Percentiles rank a stretch among this genome's conserved stretches.
Conservation (phyloP, 805 yeast species). For the Priceomyces carsonii region DNA sequence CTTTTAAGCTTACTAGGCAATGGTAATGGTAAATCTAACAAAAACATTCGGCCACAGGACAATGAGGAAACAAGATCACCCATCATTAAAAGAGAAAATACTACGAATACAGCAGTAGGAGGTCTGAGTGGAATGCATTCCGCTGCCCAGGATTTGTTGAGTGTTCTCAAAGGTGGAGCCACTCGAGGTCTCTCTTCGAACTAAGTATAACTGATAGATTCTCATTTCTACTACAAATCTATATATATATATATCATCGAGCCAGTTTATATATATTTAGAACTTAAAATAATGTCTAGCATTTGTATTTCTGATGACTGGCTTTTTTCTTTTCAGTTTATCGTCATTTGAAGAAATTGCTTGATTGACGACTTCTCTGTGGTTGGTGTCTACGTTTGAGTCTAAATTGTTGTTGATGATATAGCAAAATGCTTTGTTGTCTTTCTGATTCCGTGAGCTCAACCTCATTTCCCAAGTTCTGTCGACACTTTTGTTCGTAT, state of each 20-base stretch:
- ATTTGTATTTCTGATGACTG: conserved; percentile 10
- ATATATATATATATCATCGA: background rate
- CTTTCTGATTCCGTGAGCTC: conserved; percentile 7
- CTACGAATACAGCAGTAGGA: background rate
- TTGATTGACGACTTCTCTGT: too few relatives aligned
- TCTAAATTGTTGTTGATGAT: conserved; percentile 8
- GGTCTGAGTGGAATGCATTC: conserved; percentile 8
- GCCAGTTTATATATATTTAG: conserved; percentile 6
- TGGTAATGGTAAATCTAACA: too few relatives aligned
- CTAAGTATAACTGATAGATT: too few relatives aligned
- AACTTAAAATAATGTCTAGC: conserved; percentile 19
- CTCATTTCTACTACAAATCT: too few relatives aligned
- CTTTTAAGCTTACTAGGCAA: conserved; percentile 13
- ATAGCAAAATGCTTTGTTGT: conserved; percentile 4
- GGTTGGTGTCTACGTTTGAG: too few relatives aligned
- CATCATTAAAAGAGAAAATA: background rate
- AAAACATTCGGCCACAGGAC: too few relatives aligned
- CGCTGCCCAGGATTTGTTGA: conserved; percentile 23
- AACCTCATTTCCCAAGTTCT: conserved; percentile 16
- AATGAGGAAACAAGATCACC: background rate
- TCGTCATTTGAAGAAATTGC: background rate
- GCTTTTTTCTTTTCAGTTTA: conserved; percentile 6
- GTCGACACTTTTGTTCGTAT: background rate
- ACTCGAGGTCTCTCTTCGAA: background rate
- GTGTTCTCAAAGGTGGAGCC: conserved; percentile 19